A percentile compares a stretch with the other conserved stretches of the same genome.
Evolutionary conservation across 352 stramenopile species (phyloP).

Genomic region (Phytophthora constricta): DNA sequence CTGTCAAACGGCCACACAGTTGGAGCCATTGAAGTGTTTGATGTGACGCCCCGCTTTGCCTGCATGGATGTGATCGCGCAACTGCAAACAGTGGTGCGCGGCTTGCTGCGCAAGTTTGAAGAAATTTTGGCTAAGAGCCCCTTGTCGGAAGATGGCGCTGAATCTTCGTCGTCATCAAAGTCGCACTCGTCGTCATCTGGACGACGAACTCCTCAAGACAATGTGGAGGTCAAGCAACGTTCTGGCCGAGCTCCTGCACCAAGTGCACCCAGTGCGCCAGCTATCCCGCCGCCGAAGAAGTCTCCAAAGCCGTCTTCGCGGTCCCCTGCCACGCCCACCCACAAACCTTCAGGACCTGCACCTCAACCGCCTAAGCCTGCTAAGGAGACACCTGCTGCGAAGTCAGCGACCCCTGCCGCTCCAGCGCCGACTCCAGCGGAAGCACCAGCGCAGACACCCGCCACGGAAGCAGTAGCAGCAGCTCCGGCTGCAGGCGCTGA

Average conservation of each 20-base stretch:
- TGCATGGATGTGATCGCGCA: conserved; percentile 81
- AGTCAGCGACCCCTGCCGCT: conserved; percentile 14
- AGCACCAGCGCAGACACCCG: conserved; percentile 15
- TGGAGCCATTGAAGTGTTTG: conserved; percentile 82
- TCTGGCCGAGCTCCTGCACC: conserved; percentile 36
- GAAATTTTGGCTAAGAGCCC: conserved; percentile 73
- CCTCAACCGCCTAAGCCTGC: conserved; percentile 26
- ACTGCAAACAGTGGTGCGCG: conserved; percentile 78
- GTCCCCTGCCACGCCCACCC: conserved; percentile 14
- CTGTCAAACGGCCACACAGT: conserved; percentile 84
- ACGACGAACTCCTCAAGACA: conserved; percentile 33
- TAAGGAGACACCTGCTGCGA: conserved; percentile 6
- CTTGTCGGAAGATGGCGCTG: conserved; percentile 46
- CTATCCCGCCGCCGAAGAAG: conserved; percentile 51
- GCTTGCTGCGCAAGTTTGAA: conserved; percentile 79
- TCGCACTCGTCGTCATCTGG: conserved; percentile 65
- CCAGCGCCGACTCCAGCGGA: conserved; percentile 12
- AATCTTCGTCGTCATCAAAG: conserved; percentile 48
- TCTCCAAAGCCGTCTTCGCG: conserved; percentile 20
- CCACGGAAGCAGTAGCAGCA: conserved; percentile 8
- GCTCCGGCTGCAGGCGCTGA: conserved; percentile 14
- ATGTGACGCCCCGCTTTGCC: conserved; percentile 56
- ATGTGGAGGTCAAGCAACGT: conserved; percentile 33
- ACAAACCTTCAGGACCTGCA: conserved; percentile 31
- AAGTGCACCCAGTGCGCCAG: conserved; percentile 32